Conservation (phyloP, 1,284 basidiomycete species). For the Wolfiporia cocos region DNA sequence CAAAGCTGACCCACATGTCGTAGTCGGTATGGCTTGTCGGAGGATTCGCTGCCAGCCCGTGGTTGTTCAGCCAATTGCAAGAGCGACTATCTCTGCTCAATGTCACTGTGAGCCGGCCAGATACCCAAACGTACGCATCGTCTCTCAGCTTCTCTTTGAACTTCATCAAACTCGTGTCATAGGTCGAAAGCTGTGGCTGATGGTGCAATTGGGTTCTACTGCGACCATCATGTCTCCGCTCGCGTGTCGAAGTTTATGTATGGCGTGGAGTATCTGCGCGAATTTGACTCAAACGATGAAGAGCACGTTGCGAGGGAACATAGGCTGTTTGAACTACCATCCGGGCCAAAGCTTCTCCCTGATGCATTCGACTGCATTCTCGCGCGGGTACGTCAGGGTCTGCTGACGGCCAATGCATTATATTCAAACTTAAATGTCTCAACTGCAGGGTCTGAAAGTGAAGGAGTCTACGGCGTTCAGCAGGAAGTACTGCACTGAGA, state of each 20-base stretch:
- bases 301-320: slow-evolving; percentile 61
- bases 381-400: slow-evolving; percentile 46
- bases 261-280: slow-evolving; percentile 70
- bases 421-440: not conserved
- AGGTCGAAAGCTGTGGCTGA: slow-evolving; percentile 79
- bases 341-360: slow-evolving; percentile 64
- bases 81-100: slow-evolving; percentile 49
- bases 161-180: slow-evolving; percentile 1
- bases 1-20: not conserved
- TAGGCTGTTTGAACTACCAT: slow-evolving; percentile 66
- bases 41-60: slow-evolving; percentile 74
- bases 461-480: slow-evolving; percentile 77
- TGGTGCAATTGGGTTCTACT: slow-evolving; percentile 76
- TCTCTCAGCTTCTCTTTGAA: not conserved
- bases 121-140: slow-evolving; percentile 60
- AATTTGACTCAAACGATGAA: slow-evolving; percentile 55
- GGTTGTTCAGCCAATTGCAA: slow-evolving; percentile 70
- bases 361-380: slow-evolving; percentile 79
- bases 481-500: slow-evolving; percentile 73
- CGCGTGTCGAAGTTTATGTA: slow-evolving; percentile 76
- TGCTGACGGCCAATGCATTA: not conserved
- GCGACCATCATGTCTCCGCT: slow-evolving; percentile 74
- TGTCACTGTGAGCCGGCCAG: slow-evolving; percentile 64
- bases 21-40: slow-evolving; percentile 75
- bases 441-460: slow-evolving; percentile 53